A percentile compares a stretch with the other conserved stretches of the same genome.
Conservation (phyloP, 306 rosid genomes). For the Medicago arabica region DNA sequence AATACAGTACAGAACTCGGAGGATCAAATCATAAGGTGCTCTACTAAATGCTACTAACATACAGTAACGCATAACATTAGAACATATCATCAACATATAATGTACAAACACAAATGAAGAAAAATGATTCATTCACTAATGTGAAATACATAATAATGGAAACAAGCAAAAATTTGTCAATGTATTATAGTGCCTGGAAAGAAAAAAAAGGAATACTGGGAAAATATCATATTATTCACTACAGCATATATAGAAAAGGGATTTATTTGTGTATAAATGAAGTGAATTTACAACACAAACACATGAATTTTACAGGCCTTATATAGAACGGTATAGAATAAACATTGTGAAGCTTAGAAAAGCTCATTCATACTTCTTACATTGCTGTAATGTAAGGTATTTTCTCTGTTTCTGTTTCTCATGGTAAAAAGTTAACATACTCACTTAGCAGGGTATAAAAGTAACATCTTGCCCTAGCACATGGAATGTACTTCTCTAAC, state of each 20-base stretch:
- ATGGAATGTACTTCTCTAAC: too few species aligned
- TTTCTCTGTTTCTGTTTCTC: too few species aligned
- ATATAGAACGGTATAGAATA: not conserved
- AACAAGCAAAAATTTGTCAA: conserved; percentile 24
- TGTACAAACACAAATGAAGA: not conserved
- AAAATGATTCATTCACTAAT: not conserved
- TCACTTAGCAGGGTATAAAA: too few species aligned
- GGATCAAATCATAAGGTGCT: not conserved
- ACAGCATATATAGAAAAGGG: not conserved
- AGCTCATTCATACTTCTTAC: not conserved
- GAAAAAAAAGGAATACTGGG: not conserved
- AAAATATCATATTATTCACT: not conserved
- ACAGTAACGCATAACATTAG: conserved; percentile 1
- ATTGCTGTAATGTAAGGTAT: too few species aligned
- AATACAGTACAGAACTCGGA: not conserved
- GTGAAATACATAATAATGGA: conserved; percentile 18
- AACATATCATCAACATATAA: not conserved
- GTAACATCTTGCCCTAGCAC: too few species aligned
- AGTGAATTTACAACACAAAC: not conserved
- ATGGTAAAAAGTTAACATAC: too few species aligned
- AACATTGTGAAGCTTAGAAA: not conserved
- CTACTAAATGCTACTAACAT: not conserved
- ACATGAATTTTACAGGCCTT: not conserved
- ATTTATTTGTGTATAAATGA: not conserved
- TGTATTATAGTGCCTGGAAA: not conserved